These are phyloP conservation scores for Pseudogymnoascus sp. DNA, from an alignment of 2,329 filamentous ascomycete genomes.

Conservation along the genomic window DNA sequence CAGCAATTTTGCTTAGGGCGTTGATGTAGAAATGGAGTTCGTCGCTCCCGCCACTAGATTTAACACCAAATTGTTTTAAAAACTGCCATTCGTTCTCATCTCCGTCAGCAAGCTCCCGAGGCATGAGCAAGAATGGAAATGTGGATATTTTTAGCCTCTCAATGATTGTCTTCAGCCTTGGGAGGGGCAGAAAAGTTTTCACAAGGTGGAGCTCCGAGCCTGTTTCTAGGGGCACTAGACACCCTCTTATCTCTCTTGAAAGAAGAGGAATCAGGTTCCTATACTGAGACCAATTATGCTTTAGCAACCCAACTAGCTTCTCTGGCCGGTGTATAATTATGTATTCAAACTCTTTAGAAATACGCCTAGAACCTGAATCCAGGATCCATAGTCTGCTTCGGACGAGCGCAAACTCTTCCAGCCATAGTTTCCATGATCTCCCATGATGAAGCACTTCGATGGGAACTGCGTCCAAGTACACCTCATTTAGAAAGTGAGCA, in stretches of 20 bases:
- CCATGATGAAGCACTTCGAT: not conserved
- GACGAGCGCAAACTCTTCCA: not conserved
- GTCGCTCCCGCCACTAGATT: slow-evolving; percentile 9
- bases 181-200: not conserved
- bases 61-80: slow-evolving; percentile 14
- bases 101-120: not conserved
- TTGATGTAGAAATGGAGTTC: slow-evolving; percentile 15
- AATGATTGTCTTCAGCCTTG: not conserved
- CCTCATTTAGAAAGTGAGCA: not conserved
- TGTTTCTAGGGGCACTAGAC: slow-evolving; percentile 10
- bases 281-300: slow-evolving; percentile 13
- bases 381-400: not conserved
- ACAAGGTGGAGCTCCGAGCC: not conserved
- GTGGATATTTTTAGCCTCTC: not conserved
- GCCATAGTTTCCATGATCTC: not conserved
- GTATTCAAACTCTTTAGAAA: slow-evolving; percentile 14
- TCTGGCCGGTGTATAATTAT: slow-evolving; percentile 14
- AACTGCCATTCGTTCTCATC: slow-evolving; percentile 14
- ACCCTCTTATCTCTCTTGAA: not conserved
- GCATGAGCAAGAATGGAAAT: not conserved
- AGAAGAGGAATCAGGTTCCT: not conserved
- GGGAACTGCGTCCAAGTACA: not conserved
- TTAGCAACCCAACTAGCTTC: slow-evolving; percentile 15
- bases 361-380: slow-evolving; percentile 10
- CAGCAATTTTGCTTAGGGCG: not conserved